These are phyloP conservation scores for Pilatotrama ljubarskyi DNA, from an alignment of 768 basidiomycete genomes.

Conservation along the genomic window DNA sequence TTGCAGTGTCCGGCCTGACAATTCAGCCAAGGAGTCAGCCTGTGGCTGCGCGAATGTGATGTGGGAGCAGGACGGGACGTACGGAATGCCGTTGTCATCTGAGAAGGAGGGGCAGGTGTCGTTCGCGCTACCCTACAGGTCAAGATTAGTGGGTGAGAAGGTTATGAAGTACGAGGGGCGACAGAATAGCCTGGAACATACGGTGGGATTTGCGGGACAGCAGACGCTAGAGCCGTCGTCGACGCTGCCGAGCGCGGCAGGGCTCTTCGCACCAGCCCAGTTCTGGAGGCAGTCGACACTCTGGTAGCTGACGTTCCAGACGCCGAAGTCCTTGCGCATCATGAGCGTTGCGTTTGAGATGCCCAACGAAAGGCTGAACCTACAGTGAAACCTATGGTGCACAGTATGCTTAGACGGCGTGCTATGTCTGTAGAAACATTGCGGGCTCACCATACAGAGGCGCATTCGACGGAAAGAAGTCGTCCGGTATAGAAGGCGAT, in stretches of 20 bases:
- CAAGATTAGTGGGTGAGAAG: not conserved
- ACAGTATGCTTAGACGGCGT: slow-evolving; percentile 28
- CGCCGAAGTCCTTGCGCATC: slow-evolving; percentile 64
- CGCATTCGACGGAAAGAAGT: slow-evolving; percentile 75
- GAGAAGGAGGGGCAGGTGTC: slow-evolving; percentile 29
- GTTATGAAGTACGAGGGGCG: not conserved
- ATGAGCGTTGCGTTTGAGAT: not conserved
- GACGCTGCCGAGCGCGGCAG: slow-evolving; percentile 69
- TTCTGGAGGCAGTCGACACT: slow-evolving; percentile 57
- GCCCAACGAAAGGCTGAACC: not conserved
- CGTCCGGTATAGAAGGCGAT: slow-evolving; percentile 60
- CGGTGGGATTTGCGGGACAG: slow-evolving; percentile 71
- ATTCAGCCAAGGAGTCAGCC: not conserved
- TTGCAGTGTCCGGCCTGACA: slow-evolving; percentile 25
- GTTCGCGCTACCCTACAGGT: slow-evolving; percentile 41
- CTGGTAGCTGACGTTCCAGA: slow-evolving; percentile 81
- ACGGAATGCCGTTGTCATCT: slow-evolving; percentile 28
- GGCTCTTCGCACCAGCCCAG: slow-evolving; percentile 64
- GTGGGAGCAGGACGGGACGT: slow-evolving; percentile 5
- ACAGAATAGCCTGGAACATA: slow-evolving; percentile 32
- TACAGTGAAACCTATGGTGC: slow-evolving; percentile 34
- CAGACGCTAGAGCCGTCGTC: slow-evolving; percentile 60
- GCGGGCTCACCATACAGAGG: slow-evolving; percentile 63
- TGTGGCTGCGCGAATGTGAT: not conserved
- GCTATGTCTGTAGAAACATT: no score